Percentiles rank a stretch among this genome's conserved stretches.
Conservation (phyloP, 2,329 filamentous ascomycete species). For the Calonectria hawksworthii region DNA sequence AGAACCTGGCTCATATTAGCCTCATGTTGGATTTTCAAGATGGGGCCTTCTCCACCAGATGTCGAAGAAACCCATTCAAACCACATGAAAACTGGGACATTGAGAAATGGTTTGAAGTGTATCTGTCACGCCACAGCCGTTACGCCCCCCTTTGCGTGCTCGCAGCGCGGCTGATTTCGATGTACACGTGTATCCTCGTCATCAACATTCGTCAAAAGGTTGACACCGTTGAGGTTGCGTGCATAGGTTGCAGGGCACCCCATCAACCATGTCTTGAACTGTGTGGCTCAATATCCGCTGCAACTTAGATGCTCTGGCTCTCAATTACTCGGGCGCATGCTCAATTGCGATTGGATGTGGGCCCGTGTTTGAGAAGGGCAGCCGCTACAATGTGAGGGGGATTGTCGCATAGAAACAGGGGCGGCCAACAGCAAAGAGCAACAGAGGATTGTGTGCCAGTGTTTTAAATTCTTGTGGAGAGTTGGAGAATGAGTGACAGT, state of each 20-base stretch:
- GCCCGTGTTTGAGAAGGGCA: conserved; percentile 2
- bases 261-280: background rate
- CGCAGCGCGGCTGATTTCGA: background rate
- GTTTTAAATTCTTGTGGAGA: conserved; percentile 5
- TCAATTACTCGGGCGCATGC: background rate
- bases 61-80: background rate
- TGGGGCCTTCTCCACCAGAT: conserved; percentile 14
- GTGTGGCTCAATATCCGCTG: background rate
- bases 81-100: conserved; percentile 14
- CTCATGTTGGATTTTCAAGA: conserved; percentile 17
- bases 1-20: conserved; percentile 20
- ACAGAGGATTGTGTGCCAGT: background rate
- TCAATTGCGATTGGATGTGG: conserved; percentile 11
- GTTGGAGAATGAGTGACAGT: conserved; percentile 1
- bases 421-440: background rate
- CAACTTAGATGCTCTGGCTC: background rate
- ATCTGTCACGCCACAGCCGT: conserved; percentile 10
- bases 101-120: background rate
- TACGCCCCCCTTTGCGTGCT: background rate
- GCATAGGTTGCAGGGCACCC: background rate
- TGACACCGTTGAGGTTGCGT: background rate
- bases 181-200: conserved; percentile 8
- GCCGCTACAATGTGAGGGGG: background rate
- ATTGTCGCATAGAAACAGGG: conserved; percentile 5
- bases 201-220: background rate